Base-by-base conservation (phyloP, 1,139 yeast genomes). In the Suhomyces choctaworum region DNA sequence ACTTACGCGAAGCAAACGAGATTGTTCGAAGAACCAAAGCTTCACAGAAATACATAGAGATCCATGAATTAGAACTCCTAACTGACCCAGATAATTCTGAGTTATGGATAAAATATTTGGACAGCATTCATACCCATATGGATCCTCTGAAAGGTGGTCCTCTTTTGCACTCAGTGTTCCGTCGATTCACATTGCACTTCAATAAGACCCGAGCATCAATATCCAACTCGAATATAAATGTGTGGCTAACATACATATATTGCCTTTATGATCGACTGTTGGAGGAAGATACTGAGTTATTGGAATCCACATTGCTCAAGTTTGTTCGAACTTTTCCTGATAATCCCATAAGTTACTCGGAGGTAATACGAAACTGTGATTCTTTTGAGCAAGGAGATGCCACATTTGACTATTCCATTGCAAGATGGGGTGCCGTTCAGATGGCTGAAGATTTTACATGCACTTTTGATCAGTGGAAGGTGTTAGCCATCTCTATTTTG, bases 1-100 rank as follows among this genome's bases (percentile, higher is more conserved):
- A 56, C 24, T 65, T 78, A 70, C 37, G 47, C 2, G 40, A 46
- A 1, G 78, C 76, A 1, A 71, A 64, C 41, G 58, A 59, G 36
- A 42, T 68, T 0, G 61, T 60, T 34, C 39, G 54, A 3, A 45
- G 45, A 9, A 60, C 80, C 0, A 54, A 56, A 29, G 52, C 51
- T 17, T 32, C 43, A 13, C 53, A 57, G 41, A 40, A 56, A 14
- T 56, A 63, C 45, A 58, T 51, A 41, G 66, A 62, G 36, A 40
- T 40, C 19, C 58, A 47, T 37, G 70, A 62, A 45, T 26, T 51
- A 3, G 41, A 39, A 2, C 35, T 60, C 2, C 36, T 47, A 7
- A 37, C 51, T 14, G 40, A 46, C 14, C 55, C 61, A 2, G 33
- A 41, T 3, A 37, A 49, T 19, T 43, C 47, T 1, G 38, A 49